Evolutionary conservation across 1,139 yeast genomes (phyloP).

Genomic region (Insectozyma bohioensis): DNA sequence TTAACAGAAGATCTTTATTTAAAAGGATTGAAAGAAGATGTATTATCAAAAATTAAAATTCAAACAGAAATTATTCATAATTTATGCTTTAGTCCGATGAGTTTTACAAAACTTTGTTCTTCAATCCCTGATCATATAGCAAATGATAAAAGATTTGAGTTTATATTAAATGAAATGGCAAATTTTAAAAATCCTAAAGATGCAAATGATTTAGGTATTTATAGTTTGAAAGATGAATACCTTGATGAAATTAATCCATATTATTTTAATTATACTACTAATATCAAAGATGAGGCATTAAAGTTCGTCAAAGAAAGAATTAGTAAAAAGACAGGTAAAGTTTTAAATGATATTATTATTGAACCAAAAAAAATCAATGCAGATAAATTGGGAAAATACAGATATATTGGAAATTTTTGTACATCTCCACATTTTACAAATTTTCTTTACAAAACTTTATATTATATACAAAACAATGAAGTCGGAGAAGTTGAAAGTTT

Average conservation of each 20-base stretch:
- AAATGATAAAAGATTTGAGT: conserved; percentile 72
- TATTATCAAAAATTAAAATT: conserved; percentile 53
- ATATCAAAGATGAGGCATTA: conserved; percentile 72
- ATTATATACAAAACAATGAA: conserved; percentile 40
- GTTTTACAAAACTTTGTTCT: conserved; percentile 67
- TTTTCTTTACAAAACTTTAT: conserved; percentile 50
- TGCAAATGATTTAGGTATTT: conserved; percentile 65
- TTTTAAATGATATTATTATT: conserved; percentile 46
- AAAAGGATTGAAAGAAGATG: conserved; percentile 48
- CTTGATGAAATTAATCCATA: conserved; percentile 69
- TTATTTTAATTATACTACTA: conserved; percentile 74
- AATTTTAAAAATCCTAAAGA: conserved; percentile 64
- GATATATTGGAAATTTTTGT: conserved; percentile 43
- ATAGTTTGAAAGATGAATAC: conserved; percentile 61
- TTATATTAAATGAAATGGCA: conserved; percentile 60
- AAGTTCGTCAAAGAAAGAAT: conserved; percentile 53
- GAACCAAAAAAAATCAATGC: conserved; percentile 40
- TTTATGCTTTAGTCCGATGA: conserved; percentile 70
- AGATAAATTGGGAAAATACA: conserved; percentile 34
- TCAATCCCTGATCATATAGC: conserved; percentile 75
- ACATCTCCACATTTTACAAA: conserved; percentile 51
- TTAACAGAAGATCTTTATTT: conserved; percentile 69
- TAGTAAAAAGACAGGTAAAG: conserved; percentile 31
- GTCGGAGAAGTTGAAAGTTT: conserved; percentile 52
- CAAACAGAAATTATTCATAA: conserved; percentile 75